Evolutionary conservation across 139 green algal genomes (phyloP), one percentile per base, ranked within the genome.

Genomic region (Chlamydomonas asymmetrica): DNA sequence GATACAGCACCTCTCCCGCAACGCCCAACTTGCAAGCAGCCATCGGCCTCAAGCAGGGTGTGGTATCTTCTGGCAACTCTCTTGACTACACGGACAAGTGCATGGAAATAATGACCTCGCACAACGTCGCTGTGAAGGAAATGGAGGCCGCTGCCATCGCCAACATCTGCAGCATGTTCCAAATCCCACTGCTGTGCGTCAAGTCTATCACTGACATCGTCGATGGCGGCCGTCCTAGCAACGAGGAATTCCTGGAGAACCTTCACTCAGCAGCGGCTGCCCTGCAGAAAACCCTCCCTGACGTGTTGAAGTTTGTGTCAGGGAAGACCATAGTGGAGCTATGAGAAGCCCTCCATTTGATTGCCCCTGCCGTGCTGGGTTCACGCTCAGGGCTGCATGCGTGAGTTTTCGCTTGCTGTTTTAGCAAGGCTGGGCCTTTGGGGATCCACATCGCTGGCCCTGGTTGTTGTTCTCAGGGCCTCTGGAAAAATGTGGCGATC

Each of bases 191-290:
- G 34, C 83, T 98, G 41, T 91, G 82, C 38, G 73, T 73, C 63
- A 80, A 73, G 78, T 54, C 76, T 3, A 72, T 96, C 32, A 98
- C 94, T 0, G 95, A 99, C 86, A 98, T 98, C 80, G 95, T 99
- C 62, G 95, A 99, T 66, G 95, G 94, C 25, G 89, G 87, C 54
- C 72, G 78, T 20, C 66, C 88, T 10, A 71, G 84, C 0, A 60
- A 91, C 57, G 91, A 97, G 23, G 92, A 99, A 85, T 99, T 99
- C 59, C 49, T 99, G 68, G 94, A 97, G 69, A 99, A 99, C 83
- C 82, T 99, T 49, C 68, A 82, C 27, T 75, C 78, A 6, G 93
- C 96, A 18, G 92, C 94, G 1, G 73, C 81, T 10, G 83, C 92
- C 22, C 83, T 99, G 74, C 86, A 98, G 75, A 65, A 48, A 27